These are phyloP conservation scores for Cetraspora pellucida DNA, from an alignment of 192 early-diverging fungal genomes.

Conservation along the genomic window DNA sequence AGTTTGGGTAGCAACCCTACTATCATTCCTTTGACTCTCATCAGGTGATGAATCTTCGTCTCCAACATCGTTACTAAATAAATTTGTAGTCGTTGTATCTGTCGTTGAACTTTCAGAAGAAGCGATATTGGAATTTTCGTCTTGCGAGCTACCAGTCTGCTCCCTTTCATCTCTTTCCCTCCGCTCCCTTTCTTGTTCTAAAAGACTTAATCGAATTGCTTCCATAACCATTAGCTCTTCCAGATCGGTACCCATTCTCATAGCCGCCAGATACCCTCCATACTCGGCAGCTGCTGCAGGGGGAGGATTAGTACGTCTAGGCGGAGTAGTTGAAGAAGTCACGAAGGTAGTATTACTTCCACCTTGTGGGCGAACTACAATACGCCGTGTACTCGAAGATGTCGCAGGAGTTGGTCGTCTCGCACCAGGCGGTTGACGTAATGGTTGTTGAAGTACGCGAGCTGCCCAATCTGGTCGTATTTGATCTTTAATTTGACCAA, in stretches of 20 bases:
- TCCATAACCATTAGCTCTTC: constrained; percentile 94
- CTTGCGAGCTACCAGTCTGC: neutral
- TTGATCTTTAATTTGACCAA: constrained; percentile 54
- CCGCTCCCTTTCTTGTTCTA: constrained; percentile 57
- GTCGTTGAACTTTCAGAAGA: constrained; percentile 4
- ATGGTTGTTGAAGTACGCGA: constrained; percentile 22
- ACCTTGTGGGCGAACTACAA: neutral
- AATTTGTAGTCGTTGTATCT: neutral
- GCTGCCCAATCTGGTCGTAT: constrained; percentile 70
- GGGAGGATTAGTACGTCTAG: constrained; percentile 30
- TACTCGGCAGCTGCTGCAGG: constrained; percentile 56
- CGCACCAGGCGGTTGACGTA: constrained; percentile 36
- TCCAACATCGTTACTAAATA: neutral
- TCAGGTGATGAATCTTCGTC: neutral
- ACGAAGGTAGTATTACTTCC: neutral
- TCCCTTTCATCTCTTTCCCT: constrained; percentile 41
- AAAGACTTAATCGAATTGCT: constrained; percentile 79
- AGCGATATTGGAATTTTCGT: neutral
- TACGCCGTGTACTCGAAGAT: constrained; percentile 30
- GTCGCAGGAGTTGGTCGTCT: constrained; percentile 43
- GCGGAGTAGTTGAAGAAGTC: neutral
- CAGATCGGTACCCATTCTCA: constrained; percentile 81
- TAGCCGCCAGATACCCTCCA: constrained; percentile 59
- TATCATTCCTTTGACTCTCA: neutral
- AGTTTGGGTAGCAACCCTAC: neutral